Conservation (phyloP, 805 yeast species). For the Cyberlindnera americana region DNA sequence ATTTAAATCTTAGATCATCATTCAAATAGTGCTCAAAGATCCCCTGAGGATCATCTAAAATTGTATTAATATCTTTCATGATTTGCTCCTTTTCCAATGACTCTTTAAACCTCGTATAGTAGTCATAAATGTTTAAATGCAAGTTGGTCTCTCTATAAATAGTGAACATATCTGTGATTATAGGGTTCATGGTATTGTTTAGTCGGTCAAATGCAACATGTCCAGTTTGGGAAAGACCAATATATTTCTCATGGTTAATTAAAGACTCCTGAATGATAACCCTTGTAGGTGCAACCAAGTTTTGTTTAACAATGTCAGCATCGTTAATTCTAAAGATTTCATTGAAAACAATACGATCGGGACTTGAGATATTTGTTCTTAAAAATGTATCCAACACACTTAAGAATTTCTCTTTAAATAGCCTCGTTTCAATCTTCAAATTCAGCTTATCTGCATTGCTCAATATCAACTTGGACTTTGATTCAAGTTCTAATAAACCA, state of each 20-base stretch:
- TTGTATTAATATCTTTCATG: constrained; percentile 22
- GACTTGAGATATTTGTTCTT: constrained; percentile 11
- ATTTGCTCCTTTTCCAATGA: constrained; percentile 36
- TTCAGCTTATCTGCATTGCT: constrained; percentile 17
- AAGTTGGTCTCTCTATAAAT: constrained; percentile 78
- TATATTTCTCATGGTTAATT: constrained; percentile 35
- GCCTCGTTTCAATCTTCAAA: constrained; percentile 23
- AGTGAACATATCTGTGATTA: constrained; percentile 54
- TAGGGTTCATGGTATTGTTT: constrained; percentile 44
- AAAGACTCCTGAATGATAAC: constrained; percentile 39
- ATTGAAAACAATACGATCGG: constrained; percentile 28
- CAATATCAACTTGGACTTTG: not conserved
- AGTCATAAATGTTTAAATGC: constrained; percentile 63
- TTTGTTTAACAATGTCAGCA: constrained; percentile 30
- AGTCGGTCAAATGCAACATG: constrained; percentile 25
- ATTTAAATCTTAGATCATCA: constrained; percentile 28
- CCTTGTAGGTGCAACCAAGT: constrained; percentile 43
- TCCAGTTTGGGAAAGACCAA: constrained; percentile 20
- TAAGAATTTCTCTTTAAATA: constrained; percentile 17
- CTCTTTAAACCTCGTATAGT: constrained; percentile 57
- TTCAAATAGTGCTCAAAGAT: constrained; percentile 20
- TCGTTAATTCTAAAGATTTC: constrained; percentile 39
- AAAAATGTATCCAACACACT: constrained; percentile 18
- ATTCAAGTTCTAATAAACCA: not conserved
- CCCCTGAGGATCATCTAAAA: constrained; percentile 18